These are phyloP conservation scores for Sclerospora graminicola DNA, from an alignment of 352 stramenopile genomes.

Conservation along the genomic window DNA sequence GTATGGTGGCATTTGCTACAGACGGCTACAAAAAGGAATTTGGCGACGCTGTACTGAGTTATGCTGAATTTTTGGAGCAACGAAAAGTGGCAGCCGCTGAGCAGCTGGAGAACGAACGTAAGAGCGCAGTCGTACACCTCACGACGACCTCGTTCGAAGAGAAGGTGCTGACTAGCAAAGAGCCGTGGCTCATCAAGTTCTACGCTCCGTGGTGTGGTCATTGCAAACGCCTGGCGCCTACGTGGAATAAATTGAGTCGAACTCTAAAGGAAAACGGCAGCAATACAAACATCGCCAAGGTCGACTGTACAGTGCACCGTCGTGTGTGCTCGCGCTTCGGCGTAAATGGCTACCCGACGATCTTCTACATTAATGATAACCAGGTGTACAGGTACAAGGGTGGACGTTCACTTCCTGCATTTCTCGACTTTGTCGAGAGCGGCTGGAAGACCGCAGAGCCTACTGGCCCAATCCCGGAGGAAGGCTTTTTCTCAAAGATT, in stretches of 20 bases:
- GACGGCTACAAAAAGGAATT: constrained; percentile 64
- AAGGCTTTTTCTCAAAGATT: constrained; percentile 50
- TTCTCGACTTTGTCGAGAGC: constrained; percentile 51
- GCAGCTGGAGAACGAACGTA: constrained; percentile 40
- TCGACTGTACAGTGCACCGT: constrained; percentile 70
- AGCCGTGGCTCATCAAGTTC: constrained; percentile 77
- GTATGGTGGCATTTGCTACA: constrained; percentile 43
- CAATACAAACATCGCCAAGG: constrained; percentile 50
- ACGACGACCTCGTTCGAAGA: constrained; percentile 44
- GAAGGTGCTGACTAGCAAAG: constrained; percentile 44
- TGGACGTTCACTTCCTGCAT: constrained; percentile 49
- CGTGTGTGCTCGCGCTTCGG: constrained; percentile 77
- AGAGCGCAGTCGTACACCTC: constrained; percentile 41
- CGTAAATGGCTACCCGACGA: constrained; percentile 66
- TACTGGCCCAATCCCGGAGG: constrained; percentile 47
- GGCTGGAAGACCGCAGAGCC: constrained; percentile 43
- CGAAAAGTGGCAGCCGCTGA: constrained; percentile 29
- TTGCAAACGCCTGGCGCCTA: constrained; percentile 62
- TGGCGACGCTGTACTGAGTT: constrained; percentile 44
- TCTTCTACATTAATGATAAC: constrained; percentile 68
- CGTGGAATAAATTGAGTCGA: constrained; percentile 72
- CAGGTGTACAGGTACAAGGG: constrained; percentile 75
- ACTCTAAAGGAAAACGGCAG: constrained; percentile 51
- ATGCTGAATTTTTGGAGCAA: constrained; percentile 40
- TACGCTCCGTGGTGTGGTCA: constrained; percentile 74